phyloP scores from a whole-genome alignment of 2,329 filamentous ascomycete genomes.

The Xylaria sp. region DNA sequence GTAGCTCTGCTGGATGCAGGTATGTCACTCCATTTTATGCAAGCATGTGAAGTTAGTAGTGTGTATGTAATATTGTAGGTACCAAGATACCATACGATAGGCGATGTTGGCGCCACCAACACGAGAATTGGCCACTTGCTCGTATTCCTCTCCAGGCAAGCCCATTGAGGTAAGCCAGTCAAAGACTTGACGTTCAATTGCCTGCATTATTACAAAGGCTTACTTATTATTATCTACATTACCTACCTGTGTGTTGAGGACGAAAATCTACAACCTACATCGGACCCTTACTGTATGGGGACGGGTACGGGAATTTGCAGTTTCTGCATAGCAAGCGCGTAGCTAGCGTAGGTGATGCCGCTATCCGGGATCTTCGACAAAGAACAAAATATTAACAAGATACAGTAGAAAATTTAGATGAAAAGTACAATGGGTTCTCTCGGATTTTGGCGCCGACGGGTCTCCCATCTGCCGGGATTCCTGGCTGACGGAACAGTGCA shows the following conservation, averaged over 20 bases:
- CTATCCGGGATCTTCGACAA: slow-evolving; percentile 34
- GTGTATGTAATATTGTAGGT: background rate
- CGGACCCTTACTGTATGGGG: slow-evolving; percentile 5
- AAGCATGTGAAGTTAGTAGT: background rate
- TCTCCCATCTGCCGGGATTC: slow-evolving; percentile 22
- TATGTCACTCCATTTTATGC: background rate
- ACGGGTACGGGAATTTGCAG: background rate
- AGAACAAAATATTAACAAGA: background rate
- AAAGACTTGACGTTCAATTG: background rate
- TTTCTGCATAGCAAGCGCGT: slow-evolving; percentile 11
- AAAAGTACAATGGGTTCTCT: slow-evolving; percentile 22
- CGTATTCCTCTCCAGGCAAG: slow-evolving; percentile 29
- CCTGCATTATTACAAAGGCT: background rate
- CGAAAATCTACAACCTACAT: background rate
- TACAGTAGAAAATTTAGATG: background rate
- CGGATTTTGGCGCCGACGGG: slow-evolving; percentile 3
- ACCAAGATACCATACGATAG: background rate
- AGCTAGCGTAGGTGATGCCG: slow-evolving; percentile 1
- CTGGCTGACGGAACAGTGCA: slow-evolving; percentile 11
- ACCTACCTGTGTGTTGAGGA: background rate
- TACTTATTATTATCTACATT: background rate
- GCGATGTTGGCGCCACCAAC: slow-evolving; percentile 23
- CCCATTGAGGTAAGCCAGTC: background rate
- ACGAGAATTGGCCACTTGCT: slow-evolving; percentile 35
- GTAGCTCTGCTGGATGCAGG: background rate